Evolutionary conservation across 2,329 filamentous ascomycete genomes (phyloP).

Genomic region (Diatrype stigma): DNA sequence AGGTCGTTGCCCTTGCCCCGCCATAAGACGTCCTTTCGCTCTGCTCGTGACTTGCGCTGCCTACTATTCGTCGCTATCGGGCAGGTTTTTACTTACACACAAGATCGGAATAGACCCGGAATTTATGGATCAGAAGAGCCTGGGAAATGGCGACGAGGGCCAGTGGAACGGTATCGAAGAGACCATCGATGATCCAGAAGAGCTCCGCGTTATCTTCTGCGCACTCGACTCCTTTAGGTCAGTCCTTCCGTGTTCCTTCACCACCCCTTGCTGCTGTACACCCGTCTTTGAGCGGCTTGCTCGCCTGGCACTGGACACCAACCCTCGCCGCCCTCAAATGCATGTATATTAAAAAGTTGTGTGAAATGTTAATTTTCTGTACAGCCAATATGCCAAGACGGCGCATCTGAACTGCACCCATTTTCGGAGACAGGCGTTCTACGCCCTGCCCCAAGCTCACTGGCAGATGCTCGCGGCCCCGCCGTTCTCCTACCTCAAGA

Average conservation of each 20-base stretch:
- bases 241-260: conserved; percentile 30
- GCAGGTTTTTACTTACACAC: not conserved
- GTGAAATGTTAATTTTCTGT: too few relatives aligned
- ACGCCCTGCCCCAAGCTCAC: conserved; percentile 78
- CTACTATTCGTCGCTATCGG: not conserved
- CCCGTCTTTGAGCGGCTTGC: conserved; percentile 5
- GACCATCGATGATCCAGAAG: conserved; percentile 70
- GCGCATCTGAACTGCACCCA: conserved; percentile 92
- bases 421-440: conserved; percentile 85
- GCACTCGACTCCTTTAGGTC: conserved; percentile 88
- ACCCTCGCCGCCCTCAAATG: not conserved
- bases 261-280: conserved; percentile 1
- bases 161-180: conserved; percentile 61
- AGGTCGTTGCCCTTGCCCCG: not conserved
- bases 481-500: conserved; percentile 79
- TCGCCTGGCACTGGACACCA: not conserved
- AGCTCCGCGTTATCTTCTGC: conserved; percentile 73
- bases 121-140: not conserved
- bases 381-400: conserved; percentile 76
- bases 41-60: not conserved
- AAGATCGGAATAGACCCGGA: not conserved
- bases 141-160: conserved; percentile 26
- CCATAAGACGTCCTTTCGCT: not conserved
- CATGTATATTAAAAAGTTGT: conserved; percentile 3
- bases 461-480: conserved; percentile 77